Conservation (phyloP, 2,329 filamentous ascomycete genomes). For the Polytolypa hystricis region DNA sequence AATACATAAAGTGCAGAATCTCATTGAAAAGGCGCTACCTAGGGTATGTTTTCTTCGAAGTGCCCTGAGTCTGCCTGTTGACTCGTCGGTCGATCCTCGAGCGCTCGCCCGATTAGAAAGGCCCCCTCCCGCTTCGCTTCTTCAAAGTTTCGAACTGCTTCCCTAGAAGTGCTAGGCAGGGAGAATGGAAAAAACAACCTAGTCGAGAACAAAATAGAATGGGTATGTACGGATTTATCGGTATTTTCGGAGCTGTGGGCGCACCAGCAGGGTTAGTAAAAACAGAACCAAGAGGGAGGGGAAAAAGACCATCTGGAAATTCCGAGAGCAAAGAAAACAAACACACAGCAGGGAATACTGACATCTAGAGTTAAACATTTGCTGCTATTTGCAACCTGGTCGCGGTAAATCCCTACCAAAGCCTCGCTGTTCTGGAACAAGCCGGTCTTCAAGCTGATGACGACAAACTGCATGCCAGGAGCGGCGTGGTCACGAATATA, state of each 20-base stretch:
- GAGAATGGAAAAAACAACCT: not conserved
- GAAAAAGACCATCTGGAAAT: not conserved
- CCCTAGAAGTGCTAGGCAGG: too few relatives aligned
- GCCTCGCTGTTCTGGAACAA: constrained; percentile 96
- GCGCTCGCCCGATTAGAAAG: too few relatives aligned
- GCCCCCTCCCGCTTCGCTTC: too few relatives aligned
- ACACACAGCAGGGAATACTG: constrained; percentile 37
- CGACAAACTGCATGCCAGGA: constrained; percentile 97
- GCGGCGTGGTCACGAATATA: constrained; percentile 91
- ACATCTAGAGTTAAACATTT: constrained; percentile 90
- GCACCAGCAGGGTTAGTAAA: not conserved
- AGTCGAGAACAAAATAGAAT: not conserved
- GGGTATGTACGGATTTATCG: constrained; percentile 9
- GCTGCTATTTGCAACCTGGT: constrained; percentile 86
- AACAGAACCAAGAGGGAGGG: not conserved
- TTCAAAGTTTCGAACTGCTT: too few relatives aligned
- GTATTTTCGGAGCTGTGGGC: constrained; percentile 14
- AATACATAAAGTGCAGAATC: too few relatives aligned
- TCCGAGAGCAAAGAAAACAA: not conserved
- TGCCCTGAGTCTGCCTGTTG: too few relatives aligned
- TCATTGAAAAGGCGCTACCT: too few relatives aligned
- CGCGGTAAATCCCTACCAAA: constrained; percentile 86
- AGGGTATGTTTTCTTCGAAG: too few relatives aligned
- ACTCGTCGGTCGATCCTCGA: too few relatives aligned
- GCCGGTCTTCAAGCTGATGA: constrained; percentile 90